Percentiles rank a stretch among this genome's conserved stretches.
Conservation (phyloP, 106 monocot genomes). For the Allium fistulosum region DNA sequence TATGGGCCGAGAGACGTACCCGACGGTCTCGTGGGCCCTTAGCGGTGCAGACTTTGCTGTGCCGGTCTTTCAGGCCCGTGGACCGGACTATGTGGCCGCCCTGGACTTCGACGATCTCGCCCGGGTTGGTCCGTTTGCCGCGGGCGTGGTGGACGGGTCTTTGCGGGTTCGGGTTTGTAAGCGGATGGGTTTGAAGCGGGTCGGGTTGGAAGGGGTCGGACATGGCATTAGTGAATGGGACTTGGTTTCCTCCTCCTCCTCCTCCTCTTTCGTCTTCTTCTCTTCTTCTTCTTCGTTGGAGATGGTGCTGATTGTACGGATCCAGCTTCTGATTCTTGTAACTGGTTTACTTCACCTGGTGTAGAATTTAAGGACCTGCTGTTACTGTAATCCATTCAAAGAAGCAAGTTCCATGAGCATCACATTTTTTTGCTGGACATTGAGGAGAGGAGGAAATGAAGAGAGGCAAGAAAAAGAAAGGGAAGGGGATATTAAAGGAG, state of each 20-base stretch:
- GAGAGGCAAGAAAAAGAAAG: too few species aligned
- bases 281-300: not conserved
- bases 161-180: too few species aligned
- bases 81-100: slow-evolving; percentile 92
- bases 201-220: not conserved
- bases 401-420: too few species aligned
- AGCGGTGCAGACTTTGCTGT: slow-evolving; percentile 97
- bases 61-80: slow-evolving; percentile 86
- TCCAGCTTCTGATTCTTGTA: too few species aligned
- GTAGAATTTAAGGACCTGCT: too few species aligned
- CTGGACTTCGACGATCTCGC: slow-evolving; percentile 66
- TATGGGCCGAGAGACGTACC: slow-evolving; percentile 82
- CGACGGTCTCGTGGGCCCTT: slow-evolving; percentile 85
- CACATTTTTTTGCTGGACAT: too few species aligned
- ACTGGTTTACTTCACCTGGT: too few species aligned
- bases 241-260: not conserved
- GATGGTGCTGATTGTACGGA: too few species aligned
- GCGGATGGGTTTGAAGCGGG: too few species aligned
- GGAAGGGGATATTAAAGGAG: too few species aligned
- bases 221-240: not conserved
- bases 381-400: too few species aligned
- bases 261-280: not conserved
- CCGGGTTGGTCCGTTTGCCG: slow-evolving; percentile 5
- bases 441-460: too few species aligned
- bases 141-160: not conserved